Conservation (phyloP, 179 eudicot species). For the Heliamphora pulchella region DNA sequence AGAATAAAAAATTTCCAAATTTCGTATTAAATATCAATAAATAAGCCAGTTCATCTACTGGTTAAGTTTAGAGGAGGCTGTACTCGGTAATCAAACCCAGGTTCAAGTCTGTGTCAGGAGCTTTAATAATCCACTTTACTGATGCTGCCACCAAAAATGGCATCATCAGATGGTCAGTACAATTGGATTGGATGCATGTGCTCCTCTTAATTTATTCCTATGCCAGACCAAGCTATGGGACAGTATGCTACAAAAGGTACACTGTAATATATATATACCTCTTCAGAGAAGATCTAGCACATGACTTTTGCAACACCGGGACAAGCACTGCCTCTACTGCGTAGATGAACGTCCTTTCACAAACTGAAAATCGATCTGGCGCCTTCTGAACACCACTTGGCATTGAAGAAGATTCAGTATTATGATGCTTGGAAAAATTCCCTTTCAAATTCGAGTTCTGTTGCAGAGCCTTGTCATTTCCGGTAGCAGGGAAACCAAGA, state of each 20-base stretch:
- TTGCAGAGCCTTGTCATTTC: conserved; percentile 35
- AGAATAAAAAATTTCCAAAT: background rate
- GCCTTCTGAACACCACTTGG: conserved; percentile 34
- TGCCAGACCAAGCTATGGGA: conserved; percentile 7
- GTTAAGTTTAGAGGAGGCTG: background rate
- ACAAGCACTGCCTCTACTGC: conserved; percentile 87
- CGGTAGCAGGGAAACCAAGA: conserved; percentile 49
- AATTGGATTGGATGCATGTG: background rate
- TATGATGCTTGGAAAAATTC: conserved; percentile 28
- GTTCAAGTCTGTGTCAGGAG: background rate
- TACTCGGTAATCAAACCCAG: background rate
- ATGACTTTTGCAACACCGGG: conserved; percentile 75
- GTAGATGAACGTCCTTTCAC: conserved; percentile 74
- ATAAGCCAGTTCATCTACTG: background rate
- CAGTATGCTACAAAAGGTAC: background rate
- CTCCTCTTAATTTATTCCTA: background rate
- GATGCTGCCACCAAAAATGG: background rate
- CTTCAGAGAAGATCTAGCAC: conserved; percentile 72
- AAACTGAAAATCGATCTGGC: conserved; percentile 29
- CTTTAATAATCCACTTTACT: background rate
- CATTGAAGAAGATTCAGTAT: conserved; percentile 36
- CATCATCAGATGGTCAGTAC: background rate
- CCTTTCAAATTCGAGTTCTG: conserved; percentile 28
- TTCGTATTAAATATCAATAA: background rate
- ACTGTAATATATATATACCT: conserved; percentile 36